Evolutionary conservation across 306 rosid species (phyloP).

Genomic region (Abrus precatorius): DNA sequence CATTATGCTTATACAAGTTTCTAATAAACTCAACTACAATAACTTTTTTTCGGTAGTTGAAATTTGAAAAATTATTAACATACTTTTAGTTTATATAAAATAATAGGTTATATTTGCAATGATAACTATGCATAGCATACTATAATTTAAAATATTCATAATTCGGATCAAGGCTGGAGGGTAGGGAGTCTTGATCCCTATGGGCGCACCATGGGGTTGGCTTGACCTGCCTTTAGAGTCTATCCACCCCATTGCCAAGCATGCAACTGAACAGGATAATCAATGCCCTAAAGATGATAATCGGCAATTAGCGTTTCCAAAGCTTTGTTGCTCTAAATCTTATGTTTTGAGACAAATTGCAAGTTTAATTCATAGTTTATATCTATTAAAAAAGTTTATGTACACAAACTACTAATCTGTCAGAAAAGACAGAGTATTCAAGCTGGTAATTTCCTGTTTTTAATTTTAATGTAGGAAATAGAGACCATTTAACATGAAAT

Average conservation of each 20-base stretch:
- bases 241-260: slow-evolving; percentile 10
- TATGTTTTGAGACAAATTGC: slow-evolving; percentile 7
- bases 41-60: slow-evolving; percentile 4
- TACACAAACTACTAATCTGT: not conserved
- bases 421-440: slow-evolving; percentile 2
- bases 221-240: not conserved
- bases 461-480: not conserved
- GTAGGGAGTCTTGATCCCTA: slow-evolving; percentile 15
- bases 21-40: not conserved
- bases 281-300: slow-evolving; percentile 14
- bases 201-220: not conserved
- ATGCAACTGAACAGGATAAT: not conserved
- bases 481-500: slow-evolving; percentile 12
- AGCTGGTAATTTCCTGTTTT: slow-evolving; percentile 3
- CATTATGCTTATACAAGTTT: not conserved
- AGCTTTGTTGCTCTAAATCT: slow-evolving; percentile 18
- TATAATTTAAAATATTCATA: slow-evolving; percentile 10
- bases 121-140: not conserved
- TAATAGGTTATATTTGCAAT: not conserved
- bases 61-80: not conserved
- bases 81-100: slow-evolving; percentile 2
- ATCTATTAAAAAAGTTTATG: not conserved
- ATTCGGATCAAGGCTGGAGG: not conserved
- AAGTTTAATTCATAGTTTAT: slow-evolving; percentile 17
- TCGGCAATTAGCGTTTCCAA: not conserved